phyloP scores from a whole-genome alignment of 805 yeast genomes.

The Torulaspora franciscae region DNA sequence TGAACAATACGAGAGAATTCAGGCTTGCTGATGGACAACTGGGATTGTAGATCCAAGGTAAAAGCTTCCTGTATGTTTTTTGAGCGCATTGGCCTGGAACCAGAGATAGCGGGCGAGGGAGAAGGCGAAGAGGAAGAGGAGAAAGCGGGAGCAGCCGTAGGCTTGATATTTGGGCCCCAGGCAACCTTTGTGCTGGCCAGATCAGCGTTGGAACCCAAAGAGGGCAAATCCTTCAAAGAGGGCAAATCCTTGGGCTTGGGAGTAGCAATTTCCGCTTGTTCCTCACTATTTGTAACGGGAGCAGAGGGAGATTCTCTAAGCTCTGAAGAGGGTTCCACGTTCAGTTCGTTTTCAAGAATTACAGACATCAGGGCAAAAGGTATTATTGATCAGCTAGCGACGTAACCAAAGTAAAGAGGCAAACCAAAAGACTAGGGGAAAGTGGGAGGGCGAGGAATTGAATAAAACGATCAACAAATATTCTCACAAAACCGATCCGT shows the following conservation, averaged over 20 bases:
- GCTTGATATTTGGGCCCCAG: constrained; percentile 49
- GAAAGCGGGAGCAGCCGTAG: constrained; percentile 29
- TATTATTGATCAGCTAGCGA: background rate
- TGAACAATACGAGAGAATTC: constrained; percentile 66
- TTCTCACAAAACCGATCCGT: constrained; percentile 6
- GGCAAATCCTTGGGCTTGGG: constrained; percentile 24
- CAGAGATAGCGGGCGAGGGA: constrained; percentile 24
- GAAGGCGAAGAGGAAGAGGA: constrained; percentile 20
- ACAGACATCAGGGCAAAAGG: constrained; percentile 10
- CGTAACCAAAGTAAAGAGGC: constrained; percentile 7
- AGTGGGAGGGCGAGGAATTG: constrained; percentile 8
- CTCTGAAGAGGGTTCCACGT: constrained; percentile 20
- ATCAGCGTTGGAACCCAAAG: constrained; percentile 50
- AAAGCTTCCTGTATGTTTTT: constrained; percentile 73
- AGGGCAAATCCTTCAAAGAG: constrained; percentile 52
- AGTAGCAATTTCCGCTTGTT: constrained; percentile 1
- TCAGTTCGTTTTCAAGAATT: constrained; percentile 12
- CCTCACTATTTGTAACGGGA: background rate
- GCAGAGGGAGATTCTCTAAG: constrained; percentile 14
- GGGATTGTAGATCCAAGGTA: constrained; percentile 64
- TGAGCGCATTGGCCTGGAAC: constrained; percentile 48
- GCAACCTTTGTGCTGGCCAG: constrained; percentile 28
- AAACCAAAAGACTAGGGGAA: constrained; percentile 10
- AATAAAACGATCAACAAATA: constrained; percentile 1
- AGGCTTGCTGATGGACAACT: constrained; percentile 54